A percentile compares a stretch with the other conserved stretches of the same genome.
Conservation (phyloP, 2,329 filamentous ascomycete species). For the Shiraia bambusicola region DNA sequence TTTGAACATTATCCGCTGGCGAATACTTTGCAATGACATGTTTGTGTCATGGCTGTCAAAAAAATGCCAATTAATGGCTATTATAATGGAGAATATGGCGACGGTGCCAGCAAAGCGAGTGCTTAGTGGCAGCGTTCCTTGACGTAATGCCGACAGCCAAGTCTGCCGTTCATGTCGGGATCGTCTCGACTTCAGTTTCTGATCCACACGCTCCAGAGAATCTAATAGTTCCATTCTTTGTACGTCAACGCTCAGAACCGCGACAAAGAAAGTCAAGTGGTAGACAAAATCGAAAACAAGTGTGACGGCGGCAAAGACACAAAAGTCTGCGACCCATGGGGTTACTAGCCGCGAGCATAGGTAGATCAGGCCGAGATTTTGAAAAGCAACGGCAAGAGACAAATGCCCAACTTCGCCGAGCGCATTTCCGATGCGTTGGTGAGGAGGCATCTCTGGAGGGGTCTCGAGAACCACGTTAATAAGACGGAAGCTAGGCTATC, state of each 20-base stretch:
- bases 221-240: conserved; percentile 74
- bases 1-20: conserved; percentile 24
- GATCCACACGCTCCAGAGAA: conserved; percentile 56
- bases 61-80: conserved; percentile 77
- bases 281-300: conserved; percentile 77
- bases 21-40: conserved; percentile 27
- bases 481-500: conserved; percentile 60
- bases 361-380: conserved; percentile 69
- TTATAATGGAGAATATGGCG: conserved; percentile 70
- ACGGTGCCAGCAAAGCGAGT: conserved; percentile 74
- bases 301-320: conserved; percentile 73
- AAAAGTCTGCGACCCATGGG: conserved; percentile 72
- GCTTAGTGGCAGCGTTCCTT: conserved; percentile 66
- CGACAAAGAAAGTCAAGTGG: conserved; percentile 76
- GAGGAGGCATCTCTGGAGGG: conserved; percentile 67
- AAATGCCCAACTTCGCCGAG: conserved; percentile 72
- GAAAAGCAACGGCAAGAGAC: conserved; percentile 65
- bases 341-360: conserved; percentile 67
- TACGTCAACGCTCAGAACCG: conserved; percentile 78
- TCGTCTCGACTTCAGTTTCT: conserved; percentile 45
- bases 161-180: conserved; percentile 51
- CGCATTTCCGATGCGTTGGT: conserved; percentile 69
- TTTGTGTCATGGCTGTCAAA: conserved; percentile 59
- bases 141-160: conserved; percentile 64
- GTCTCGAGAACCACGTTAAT: conserved; percentile 77